These are phyloP conservation scores for Aspergillus nomiae DNA, from an alignment of 2,329 filamentous ascomycete genomes.

Conservation along the genomic window DNA sequence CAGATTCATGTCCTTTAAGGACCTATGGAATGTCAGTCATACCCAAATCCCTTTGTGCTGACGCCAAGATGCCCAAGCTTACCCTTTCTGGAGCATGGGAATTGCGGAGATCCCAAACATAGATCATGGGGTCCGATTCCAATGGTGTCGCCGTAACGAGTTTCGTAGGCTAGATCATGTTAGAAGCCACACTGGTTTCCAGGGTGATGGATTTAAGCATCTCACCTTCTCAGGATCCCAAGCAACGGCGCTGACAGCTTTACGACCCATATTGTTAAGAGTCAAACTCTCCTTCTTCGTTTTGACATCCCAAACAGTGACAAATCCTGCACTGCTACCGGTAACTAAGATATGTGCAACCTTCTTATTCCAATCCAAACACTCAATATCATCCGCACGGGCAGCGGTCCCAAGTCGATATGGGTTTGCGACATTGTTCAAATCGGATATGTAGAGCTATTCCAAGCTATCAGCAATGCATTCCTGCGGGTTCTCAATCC, in stretches of 20 bases:
- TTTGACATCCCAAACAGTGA: conserved; percentile 98
- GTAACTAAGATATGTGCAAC: conserved; percentile 95
- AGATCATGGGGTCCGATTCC: conserved; percentile 82
- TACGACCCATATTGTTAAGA: conserved; percentile 84
- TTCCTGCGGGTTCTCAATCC: not conserved
- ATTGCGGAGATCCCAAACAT: conserved; percentile 94
- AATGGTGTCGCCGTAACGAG: conserved; percentile 89
- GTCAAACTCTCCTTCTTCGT: conserved; percentile 97
- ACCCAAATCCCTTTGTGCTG: not conserved
- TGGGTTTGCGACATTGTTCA: conserved; percentile 84
- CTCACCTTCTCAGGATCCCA: conserved; percentile 88
- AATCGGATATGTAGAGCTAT: conserved; percentile 84
- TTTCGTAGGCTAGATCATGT: conserved; percentile 68
- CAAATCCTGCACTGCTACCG: conserved; percentile 88
- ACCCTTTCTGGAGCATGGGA: conserved; percentile 84
- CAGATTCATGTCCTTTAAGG: conserved; percentile 89
- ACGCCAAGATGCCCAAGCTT: conserved; percentile 18
- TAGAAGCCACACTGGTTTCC: conserved; percentile 14
- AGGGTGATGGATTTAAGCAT: not conserved
- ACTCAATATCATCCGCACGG: conserved; percentile 92
- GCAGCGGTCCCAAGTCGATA: conserved; percentile 85
- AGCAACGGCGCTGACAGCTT: conserved; percentile 90
- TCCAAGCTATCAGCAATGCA: conserved; percentile 8
- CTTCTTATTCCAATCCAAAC: conserved; percentile 97
- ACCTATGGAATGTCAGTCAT: conserved; percentile 52